phyloP scores from a whole-genome alignment of 257 asterid genomes.

The Lycium ferocissimum region DNA sequence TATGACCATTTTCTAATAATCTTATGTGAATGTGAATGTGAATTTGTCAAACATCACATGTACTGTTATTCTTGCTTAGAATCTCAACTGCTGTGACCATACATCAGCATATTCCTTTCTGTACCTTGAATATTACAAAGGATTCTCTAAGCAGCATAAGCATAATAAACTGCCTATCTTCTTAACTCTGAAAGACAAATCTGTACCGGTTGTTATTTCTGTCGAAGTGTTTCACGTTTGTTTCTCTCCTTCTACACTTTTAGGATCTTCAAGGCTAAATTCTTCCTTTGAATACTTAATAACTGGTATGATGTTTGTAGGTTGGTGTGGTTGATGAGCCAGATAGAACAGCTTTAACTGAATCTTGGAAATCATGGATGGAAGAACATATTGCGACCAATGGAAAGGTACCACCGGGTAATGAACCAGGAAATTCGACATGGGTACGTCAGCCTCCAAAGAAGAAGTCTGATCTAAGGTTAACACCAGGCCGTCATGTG shows the following conservation, averaged over 20 bases:
- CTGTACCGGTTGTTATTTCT: not conserved
- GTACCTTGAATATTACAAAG: not conserved
- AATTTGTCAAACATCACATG: not conserved
- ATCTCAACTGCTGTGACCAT: not conserved
- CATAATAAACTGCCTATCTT: not conserved
- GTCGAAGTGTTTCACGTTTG: not conserved
- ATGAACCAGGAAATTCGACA: conserved; percentile 79
- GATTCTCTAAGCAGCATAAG: not conserved
- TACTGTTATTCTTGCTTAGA: not conserved
- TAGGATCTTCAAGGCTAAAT: not conserved
- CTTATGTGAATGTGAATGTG: not conserved
- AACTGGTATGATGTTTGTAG: conserved; percentile 42
- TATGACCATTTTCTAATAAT: not conserved
- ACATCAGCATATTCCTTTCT: not conserved
- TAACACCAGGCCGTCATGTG: conserved; percentile 86
- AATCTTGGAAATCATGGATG: conserved; percentile 95
- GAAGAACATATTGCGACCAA: conserved; percentile 84
- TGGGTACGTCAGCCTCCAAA: conserved; percentile 82
- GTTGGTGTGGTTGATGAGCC: conserved; percentile 76
- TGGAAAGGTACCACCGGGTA: conserved; percentile 92
- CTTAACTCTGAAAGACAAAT: not conserved
- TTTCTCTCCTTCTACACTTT: not conserved
- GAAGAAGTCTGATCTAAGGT: conserved; percentile 81
- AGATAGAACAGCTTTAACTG: conserved; percentile 68
- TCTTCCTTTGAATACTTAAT: not conserved